Conservation (phyloP, 2,329 filamentous ascomycete genomes). For the Sporothrix dimorphospora region DNA sequence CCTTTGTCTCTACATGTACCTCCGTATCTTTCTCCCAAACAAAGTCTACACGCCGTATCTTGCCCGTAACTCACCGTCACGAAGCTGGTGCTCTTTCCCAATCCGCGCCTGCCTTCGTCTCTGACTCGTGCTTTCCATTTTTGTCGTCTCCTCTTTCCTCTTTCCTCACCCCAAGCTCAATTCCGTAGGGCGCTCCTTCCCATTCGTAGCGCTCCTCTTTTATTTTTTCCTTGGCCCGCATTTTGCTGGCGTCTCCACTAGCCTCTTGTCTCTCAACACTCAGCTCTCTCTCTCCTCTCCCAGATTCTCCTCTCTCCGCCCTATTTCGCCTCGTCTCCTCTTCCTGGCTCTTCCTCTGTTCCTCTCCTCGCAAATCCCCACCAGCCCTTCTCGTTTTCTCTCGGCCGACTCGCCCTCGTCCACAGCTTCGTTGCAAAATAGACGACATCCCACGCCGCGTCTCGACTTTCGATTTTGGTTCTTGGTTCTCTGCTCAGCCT, state of each 20-base stretch:
- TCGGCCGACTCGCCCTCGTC: not conserved
- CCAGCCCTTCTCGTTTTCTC: not conserved
- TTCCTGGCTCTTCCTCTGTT: not conserved
- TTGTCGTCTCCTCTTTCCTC: not conserved
- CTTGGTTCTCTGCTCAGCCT: not conserved
- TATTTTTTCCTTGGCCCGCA: constrained; percentile 16
- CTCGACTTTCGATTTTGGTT: not conserved
- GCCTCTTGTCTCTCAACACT: constrained; percentile 16
- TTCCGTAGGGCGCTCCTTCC: constrained; percentile 18
- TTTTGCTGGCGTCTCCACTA: constrained; percentile 12
- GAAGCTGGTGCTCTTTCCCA: not conserved
- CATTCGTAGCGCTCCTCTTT: not conserved
- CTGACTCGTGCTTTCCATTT: not conserved
- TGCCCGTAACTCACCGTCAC: not conserved
- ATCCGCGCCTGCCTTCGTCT: not conserved
- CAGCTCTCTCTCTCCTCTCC: constrained; percentile 1
- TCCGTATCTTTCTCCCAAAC: no score
- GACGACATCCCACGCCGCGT: not conserved
- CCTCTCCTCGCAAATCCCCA: not conserved
- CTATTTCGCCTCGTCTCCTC: constrained; percentile 7
- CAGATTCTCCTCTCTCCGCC: not conserved
- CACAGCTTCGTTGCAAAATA: not conserved
- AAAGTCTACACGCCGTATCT: not conserved
- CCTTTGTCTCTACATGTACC: no score
- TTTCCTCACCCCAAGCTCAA: constrained; percentile 10